These are phyloP conservation scores for Fusarium virguliforme DNA, from an alignment of 2,329 filamentous ascomycete genomes.

Conservation along the genomic window DNA sequence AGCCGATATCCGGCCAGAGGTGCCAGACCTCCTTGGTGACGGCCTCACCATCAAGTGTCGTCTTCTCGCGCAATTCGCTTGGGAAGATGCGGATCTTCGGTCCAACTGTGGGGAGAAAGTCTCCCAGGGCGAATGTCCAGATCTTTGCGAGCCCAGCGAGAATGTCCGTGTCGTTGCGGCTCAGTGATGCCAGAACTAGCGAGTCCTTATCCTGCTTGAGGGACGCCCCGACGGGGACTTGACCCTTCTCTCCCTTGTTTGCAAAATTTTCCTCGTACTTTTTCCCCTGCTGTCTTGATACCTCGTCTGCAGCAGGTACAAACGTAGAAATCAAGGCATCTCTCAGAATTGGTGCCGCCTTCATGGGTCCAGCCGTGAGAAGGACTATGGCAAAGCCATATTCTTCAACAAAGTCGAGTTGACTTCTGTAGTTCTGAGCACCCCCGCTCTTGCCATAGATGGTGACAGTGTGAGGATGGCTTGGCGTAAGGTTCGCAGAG, in stretches of 20 bases:
- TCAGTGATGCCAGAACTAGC: slow-evolving; percentile 44
- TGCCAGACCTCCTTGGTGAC: slow-evolving; percentile 49
- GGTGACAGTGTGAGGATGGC: slow-evolving; percentile 53
- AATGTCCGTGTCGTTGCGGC: slow-evolving; percentile 46
- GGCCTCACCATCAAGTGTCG: slow-evolving; percentile 28
- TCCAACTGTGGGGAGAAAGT: slow-evolving; percentile 41
- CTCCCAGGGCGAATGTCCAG: slow-evolving; percentile 47
- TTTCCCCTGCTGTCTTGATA: slow-evolving; percentile 49
- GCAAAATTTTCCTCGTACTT: slow-evolving; percentile 39
- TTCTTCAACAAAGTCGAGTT: slow-evolving; percentile 56
- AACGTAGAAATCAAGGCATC: slow-evolving; percentile 52
- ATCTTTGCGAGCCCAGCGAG: slow-evolving; percentile 39
- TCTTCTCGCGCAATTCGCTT: slow-evolving; percentile 31
- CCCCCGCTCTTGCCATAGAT: slow-evolving; percentile 57
- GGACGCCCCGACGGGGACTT: slow-evolving; percentile 27
- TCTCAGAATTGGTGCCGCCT: slow-evolving; percentile 49
- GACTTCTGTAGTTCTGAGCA: slow-evolving; percentile 55
- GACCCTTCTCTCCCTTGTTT: neutral
- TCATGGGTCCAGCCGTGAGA: slow-evolving; percentile 53
- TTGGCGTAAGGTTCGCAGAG: slow-evolving; percentile 45
- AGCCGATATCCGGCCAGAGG: slow-evolving; percentile 49
- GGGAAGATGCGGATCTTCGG: slow-evolving; percentile 50
- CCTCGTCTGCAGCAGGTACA: slow-evolving; percentile 51
- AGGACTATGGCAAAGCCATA: slow-evolving; percentile 55
- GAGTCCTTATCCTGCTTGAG: slow-evolving; percentile 50